A percentile compares a stretch with the other conserved stretches of the same genome.
phyloP scores from a whole-genome alignment of 495 filamentous ascomycete species.

The Tuber aestivum region DNA sequence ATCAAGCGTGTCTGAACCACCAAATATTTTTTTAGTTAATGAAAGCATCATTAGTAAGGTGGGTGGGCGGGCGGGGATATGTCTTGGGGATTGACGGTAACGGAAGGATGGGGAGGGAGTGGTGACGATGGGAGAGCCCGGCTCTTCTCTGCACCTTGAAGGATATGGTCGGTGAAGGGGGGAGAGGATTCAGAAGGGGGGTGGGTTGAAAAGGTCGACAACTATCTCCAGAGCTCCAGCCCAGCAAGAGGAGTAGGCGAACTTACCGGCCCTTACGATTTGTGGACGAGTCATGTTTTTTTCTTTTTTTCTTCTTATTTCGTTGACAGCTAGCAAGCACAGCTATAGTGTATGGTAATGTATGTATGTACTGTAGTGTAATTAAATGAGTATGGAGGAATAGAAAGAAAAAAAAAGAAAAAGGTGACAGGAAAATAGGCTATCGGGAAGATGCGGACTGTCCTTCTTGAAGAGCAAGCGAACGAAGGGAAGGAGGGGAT shows the following conservation, averaged over 20 bases:
- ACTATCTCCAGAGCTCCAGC: neutral
- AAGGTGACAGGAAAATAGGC: neutral
- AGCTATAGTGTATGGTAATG: slow-evolving; percentile 1
- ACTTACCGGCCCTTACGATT: slow-evolving; percentile 40
- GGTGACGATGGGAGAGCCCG: neutral
- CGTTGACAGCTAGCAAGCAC: neutral
- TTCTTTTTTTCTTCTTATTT: neutral
- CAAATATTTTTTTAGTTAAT: slow-evolving; percentile 1
- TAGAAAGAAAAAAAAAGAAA: slow-evolving; percentile 8
- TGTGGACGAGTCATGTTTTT: slow-evolving; percentile 43
- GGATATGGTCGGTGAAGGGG: neutral
- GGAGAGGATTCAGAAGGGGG: neutral
- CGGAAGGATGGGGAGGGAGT: neutral
- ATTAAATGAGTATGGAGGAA: slow-evolving; percentile 18
- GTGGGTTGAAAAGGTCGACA: slow-evolving; percentile 4
- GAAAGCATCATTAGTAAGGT: slow-evolving; percentile 1
- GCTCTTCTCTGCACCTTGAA: neutral
- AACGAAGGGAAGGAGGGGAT: slow-evolving; percentile 7
- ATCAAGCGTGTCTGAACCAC: slow-evolving; percentile 78
- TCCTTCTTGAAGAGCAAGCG: slow-evolving; percentile 4
- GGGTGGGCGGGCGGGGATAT: slow-evolving; percentile 5
- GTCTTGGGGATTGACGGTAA: neutral
- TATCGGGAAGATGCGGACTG: slow-evolving; percentile 1
- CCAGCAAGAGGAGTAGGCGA: neutral
- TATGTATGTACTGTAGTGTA: neutral